Conservation (phyloP, 352 stramenopile species). For the Poterioochromonas sp. region DNA sequence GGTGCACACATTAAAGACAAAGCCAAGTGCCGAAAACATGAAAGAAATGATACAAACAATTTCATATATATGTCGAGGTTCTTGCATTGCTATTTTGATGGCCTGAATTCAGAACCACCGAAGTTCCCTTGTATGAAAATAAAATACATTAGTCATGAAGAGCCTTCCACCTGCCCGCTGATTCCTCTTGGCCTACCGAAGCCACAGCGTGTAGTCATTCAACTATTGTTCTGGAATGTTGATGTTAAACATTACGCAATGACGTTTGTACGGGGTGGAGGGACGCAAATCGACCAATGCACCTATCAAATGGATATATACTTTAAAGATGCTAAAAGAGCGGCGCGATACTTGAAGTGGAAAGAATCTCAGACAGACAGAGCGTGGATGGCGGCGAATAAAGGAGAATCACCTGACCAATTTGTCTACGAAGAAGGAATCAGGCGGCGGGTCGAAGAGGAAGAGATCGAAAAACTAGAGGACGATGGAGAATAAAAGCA, state of each 20-base stretch:
- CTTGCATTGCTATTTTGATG: constrained; percentile 12
- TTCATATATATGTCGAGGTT: neutral
- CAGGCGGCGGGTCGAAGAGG: neutral
- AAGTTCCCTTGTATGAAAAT: constrained; percentile 1
- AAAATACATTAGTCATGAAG: neutral
- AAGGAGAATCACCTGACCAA: neutral
- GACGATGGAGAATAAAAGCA: too few species aligned
- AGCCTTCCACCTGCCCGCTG: neutral
- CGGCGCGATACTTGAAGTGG: neutral
- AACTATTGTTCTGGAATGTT: neutral
- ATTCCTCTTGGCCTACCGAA: neutral
- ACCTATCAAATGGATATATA: neutral
- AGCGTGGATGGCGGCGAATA: neutral
- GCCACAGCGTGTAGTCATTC: neutral
- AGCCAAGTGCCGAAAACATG: neutral
- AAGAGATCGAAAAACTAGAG: too few species aligned
- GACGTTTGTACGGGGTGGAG: neutral
- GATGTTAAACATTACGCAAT: neutral
- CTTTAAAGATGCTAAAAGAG: neutral
- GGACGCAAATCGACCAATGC: neutral
- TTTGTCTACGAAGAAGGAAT: neutral
- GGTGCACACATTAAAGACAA: neutral
- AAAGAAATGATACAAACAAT: neutral
- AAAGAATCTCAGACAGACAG: neutral
- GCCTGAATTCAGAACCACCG: neutral